Percentiles rank a stretch among this genome's conserved stretches.
Conservation (phyloP, 2,329 filamentous ascomycete genomes). For the Niveomyces coronatus region DNA sequence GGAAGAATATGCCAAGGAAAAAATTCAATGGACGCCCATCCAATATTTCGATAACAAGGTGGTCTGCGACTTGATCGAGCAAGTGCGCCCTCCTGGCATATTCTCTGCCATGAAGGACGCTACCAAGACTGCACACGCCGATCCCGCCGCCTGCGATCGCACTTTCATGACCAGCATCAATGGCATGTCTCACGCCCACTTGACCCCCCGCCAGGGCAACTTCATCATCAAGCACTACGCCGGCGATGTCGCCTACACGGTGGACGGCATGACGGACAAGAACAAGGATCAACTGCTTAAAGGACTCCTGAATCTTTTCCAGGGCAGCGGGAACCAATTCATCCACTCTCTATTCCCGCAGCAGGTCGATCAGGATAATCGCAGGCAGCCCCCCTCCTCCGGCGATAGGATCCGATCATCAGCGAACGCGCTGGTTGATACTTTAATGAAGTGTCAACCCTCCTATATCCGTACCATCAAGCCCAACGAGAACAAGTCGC, state of each 20-base stretch:
- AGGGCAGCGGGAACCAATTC: constrained; percentile 74
- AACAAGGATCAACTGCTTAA: constrained; percentile 98
- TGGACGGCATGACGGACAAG: constrained; percentile 97
- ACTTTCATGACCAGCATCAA: constrained; percentile 93
- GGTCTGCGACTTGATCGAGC: constrained; percentile 93
- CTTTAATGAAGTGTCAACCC: constrained; percentile 92
- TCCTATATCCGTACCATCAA: constrained; percentile 99
- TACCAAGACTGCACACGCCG: constrained; percentile 94
- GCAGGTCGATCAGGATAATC: constrained; percentile 91
- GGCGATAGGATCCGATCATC: constrained; percentile 94
- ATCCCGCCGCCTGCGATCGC: constrained; percentile 85
- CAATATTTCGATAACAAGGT: constrained; percentile 99
- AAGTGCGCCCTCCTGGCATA: constrained; percentile 77
- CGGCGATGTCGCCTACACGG: constrained; percentile 87
- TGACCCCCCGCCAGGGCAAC: constrained; percentile 83
- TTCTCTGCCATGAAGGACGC: constrained; percentile 97
- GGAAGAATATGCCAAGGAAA: constrained; percentile 89
- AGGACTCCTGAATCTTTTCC: constrained; percentile 80
- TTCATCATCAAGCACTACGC: constrained; percentile 99
- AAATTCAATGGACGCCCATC: constrained; percentile 98
- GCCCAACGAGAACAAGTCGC: constrained; percentile 97
- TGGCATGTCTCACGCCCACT: constrained; percentile 81
- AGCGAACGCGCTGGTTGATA: constrained; percentile 88
- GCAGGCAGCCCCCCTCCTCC: constrained; percentile 83
- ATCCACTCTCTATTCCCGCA: constrained; percentile 84